phyloP scores from a whole-genome alignment of 306 rosid genomes.

The Quercus aquifolioides region DNA sequence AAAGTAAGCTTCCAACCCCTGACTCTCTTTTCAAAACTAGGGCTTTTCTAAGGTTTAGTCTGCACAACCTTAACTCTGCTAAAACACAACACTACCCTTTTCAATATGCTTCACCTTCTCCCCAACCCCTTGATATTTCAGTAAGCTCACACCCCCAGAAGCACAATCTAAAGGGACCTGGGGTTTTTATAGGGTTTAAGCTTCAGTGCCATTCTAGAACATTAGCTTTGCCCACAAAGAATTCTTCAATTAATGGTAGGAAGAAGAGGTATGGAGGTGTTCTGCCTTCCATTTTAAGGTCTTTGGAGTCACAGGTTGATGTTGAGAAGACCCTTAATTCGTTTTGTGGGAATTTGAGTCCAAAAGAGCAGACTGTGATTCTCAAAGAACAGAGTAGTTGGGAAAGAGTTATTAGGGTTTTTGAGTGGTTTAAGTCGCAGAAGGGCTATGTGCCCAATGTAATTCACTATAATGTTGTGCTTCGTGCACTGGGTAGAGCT shows the following conservation, averaged over 20 bases:
- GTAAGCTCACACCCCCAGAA: slow-evolving; percentile 17
- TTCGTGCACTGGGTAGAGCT: slow-evolving; percentile 68
- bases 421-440: slow-evolving; percentile 73
- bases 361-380: slow-evolving; percentile 68
- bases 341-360: slow-evolving; percentile 32
- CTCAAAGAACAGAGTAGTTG: slow-evolving; percentile 62
- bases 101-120: slow-evolving; percentile 8
- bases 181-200: slow-evolving; percentile 45
- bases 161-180: slow-evolving; percentile 7
- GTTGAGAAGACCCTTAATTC: slow-evolving; percentile 46
- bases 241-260: slow-evolving; percentile 25
- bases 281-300: slow-evolving; percentile 51
- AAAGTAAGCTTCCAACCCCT: slow-evolving; percentile 26
- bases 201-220: slow-evolving; percentile 41
- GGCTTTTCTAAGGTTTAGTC: slow-evolving; percentile 25
- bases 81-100: slow-evolving; percentile 9
- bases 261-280: slow-evolving; percentile 44
- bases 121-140: background rate
- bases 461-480: slow-evolving; percentile 87
- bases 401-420: slow-evolving; percentile 52
- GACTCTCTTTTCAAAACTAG: slow-evolving; percentile 19
- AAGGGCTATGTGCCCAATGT: slow-evolving; percentile 60
- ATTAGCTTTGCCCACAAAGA: slow-evolving; percentile 25
- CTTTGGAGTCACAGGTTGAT: slow-evolving; percentile 36
- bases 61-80: background rate